Evolutionary conservation across 495 filamentous ascomycete species (phyloP).

Genomic region (Cercophora scortea): DNA sequence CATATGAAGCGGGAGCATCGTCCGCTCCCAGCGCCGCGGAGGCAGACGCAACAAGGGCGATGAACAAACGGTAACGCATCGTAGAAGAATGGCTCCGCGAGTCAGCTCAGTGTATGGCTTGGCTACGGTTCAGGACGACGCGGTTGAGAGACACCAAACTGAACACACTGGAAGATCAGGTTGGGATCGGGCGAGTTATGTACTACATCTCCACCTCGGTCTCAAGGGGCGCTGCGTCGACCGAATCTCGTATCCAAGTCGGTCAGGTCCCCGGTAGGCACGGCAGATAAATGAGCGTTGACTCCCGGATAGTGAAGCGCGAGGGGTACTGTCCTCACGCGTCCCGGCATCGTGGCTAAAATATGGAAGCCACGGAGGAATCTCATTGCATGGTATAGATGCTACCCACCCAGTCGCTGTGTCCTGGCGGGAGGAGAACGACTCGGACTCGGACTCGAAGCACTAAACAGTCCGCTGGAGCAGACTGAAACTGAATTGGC

Average conservation of each 20-base stretch:
- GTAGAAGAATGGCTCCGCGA: background rate
- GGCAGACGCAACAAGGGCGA: conserved; percentile 17
- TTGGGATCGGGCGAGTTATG: background rate
- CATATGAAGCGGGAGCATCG: conserved; percentile 31
- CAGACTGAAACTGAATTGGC: too few relatives aligned
- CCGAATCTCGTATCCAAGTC: background rate
- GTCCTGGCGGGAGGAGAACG: too few relatives aligned
- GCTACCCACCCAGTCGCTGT: too few relatives aligned
- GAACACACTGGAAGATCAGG: background rate
- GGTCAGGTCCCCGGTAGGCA: background rate
- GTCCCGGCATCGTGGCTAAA: too few relatives aligned
- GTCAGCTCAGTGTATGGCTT: background rate
- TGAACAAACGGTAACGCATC: conserved; percentile 23
- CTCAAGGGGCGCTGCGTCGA: background rate
- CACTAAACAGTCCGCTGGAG: too few relatives aligned
- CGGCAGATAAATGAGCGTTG: background rate
- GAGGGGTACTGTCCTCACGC: background rate
- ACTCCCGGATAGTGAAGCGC: background rate
- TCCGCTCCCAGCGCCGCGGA: conserved; percentile 6
- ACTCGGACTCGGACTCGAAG: too few relatives aligned
- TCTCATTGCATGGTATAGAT: too few relatives aligned
- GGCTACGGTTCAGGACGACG: background rate
- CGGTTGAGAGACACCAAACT: background rate
- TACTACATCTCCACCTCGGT: background rate
- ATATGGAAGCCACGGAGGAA: too few relatives aligned